phyloP scores from a whole-genome alignment of 495 filamentous ascomycete genomes.

The Penicillium cosmopolitanum region DNA sequence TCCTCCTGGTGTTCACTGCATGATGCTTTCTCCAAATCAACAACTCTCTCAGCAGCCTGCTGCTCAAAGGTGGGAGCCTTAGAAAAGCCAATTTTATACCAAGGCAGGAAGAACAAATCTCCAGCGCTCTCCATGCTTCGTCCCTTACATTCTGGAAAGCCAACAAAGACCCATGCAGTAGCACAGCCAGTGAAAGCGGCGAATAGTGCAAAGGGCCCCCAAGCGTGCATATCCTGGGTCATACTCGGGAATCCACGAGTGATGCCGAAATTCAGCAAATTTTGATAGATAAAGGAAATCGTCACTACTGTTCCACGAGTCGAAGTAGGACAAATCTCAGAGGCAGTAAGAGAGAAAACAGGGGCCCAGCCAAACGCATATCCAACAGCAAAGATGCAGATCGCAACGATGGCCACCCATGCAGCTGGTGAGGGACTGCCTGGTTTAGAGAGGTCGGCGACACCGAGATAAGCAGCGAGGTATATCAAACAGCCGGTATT shows the following conservation, averaged over 20 bases:
- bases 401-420: conserved; percentile 29
- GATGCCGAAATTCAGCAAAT: conserved; percentile 31
- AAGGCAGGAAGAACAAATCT: conserved; percentile 21
- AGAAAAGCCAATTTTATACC: conserved; percentile 25
- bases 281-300: conserved; percentile 29
- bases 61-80: conserved; percentile 8
- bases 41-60: not conserved
- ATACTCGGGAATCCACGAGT: conserved; percentile 27
- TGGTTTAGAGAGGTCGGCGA: conserved; percentile 11
- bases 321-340: conserved; percentile 28
- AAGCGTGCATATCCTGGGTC: conserved; percentile 24
- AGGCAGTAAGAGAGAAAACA: conserved; percentile 26
- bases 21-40: conserved; percentile 18
- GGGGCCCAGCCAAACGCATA: conserved; percentile 31
- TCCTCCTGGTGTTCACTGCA: conserved; percentile 5
- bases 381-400: conserved; percentile 29
- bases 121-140: conserved; percentile 25
- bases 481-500: conserved; percentile 26
- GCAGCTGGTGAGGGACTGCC: conserved; percentile 20
- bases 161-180: conserved; percentile 26
- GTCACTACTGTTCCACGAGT: conserved; percentile 24
- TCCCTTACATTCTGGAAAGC: conserved; percentile 30
- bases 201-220: conserved; percentile 29
- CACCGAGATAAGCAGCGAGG: conserved; percentile 24
- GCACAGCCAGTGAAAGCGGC: conserved; percentile 17